Evolutionary conservation across 23 red algal species (phyloP).

Genomic region (Agarophyton chilense): DNA sequence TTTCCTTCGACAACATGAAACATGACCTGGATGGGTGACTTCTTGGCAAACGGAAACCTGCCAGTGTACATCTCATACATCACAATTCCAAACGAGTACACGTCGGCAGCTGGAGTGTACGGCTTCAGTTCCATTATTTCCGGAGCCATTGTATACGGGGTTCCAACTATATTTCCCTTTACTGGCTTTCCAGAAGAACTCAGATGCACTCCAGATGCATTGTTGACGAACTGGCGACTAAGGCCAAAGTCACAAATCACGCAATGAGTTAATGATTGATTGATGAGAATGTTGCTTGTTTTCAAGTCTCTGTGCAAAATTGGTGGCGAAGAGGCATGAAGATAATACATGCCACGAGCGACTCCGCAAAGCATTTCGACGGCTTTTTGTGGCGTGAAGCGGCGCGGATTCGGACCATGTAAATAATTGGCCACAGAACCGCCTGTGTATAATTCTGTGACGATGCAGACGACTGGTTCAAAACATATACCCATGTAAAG

Average conservation of each 20-base stretch:
- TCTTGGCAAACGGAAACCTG: slow-evolving; percentile 80
- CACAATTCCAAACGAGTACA: slow-evolving; percentile 97
- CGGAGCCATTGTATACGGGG: slow-evolving; percentile 97
- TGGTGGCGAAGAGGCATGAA: slow-evolving; percentile 91
- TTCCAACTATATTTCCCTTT: slow-evolving; percentile 56
- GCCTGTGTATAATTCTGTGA: slow-evolving; percentile 93
- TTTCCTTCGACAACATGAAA: slow-evolving; percentile 85
- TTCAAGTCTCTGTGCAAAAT: slow-evolving; percentile 98
- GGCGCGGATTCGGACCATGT: slow-evolving; percentile 67
- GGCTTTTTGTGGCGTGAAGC: slow-evolving; percentile 62
- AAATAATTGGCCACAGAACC: slow-evolving; percentile 90
- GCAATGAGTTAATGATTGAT: slow-evolving; percentile 76
- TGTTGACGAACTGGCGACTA: slow-evolving; percentile 62
- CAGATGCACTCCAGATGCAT: slow-evolving; percentile 37
- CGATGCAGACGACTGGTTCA: slow-evolving; percentile 86
- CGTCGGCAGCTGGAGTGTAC: slow-evolving; percentile 85
- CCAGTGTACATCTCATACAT: slow-evolving; percentile 92
- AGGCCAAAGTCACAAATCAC: slow-evolving; percentile 99
- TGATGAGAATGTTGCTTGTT: slow-evolving; percentile 94
- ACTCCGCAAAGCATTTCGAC: slow-evolving; percentile 81
- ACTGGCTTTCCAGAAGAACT: not conserved
- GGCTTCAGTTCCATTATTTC: slow-evolving; percentile 86
- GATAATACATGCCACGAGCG: slow-evolving; percentile 96
- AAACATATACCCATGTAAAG: slow-evolving; percentile 95
- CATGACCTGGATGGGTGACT: slow-evolving; percentile 96